Evolutionary conservation across 441 rosid genomes (phyloP).

Genomic region (Geranium incanum): DNA sequence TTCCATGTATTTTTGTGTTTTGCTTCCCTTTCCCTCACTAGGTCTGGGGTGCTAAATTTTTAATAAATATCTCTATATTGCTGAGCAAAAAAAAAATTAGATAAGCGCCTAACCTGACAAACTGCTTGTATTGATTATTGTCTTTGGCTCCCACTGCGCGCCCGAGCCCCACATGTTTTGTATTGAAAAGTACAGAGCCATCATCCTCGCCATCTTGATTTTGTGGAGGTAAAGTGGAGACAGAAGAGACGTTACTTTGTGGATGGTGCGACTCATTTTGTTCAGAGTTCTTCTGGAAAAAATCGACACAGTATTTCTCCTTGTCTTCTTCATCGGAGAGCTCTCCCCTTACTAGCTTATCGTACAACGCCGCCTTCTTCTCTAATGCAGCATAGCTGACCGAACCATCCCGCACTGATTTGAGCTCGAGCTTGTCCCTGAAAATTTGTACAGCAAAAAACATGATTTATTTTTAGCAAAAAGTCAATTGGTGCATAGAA

Average conservation of each 20-base stretch:
- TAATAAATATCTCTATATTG: background rate
- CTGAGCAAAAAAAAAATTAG: background rate
- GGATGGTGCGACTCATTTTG: slow-evolving; percentile 33
- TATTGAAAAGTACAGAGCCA: slow-evolving; percentile 30
- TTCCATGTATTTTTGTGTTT: too few species aligned
- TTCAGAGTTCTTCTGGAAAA: slow-evolving; percentile 56
- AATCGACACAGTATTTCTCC: slow-evolving; percentile 89
- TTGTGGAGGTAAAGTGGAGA: slow-evolving; percentile 23
- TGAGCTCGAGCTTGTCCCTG: slow-evolving; percentile 86
- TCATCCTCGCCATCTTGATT: slow-evolving; percentile 34
- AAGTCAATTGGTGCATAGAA: background rate
- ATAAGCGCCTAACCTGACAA: slow-evolving; percentile 50
- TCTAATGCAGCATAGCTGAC: slow-evolving; percentile 81
- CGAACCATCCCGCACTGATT: slow-evolving; percentile 71
- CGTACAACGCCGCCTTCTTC: slow-evolving; percentile 79
- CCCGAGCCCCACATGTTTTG: slow-evolving; percentile 55
- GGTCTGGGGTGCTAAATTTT: too few species aligned
- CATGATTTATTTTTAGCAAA: background rate
- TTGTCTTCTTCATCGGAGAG: slow-evolving; percentile 74
- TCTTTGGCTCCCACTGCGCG: slow-evolving; percentile 46
- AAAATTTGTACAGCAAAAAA: slow-evolving; percentile 13
- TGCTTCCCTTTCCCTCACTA: too few species aligned
- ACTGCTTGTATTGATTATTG: slow-evolving; percentile 62
- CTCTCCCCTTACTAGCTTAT: slow-evolving; percentile 71
- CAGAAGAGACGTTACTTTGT: slow-evolving; percentile 13